Base-by-base conservation (phyloP, 2,329 filamentous ascomycete species). In the Cephalotrichum gorgonifer region DNA sequence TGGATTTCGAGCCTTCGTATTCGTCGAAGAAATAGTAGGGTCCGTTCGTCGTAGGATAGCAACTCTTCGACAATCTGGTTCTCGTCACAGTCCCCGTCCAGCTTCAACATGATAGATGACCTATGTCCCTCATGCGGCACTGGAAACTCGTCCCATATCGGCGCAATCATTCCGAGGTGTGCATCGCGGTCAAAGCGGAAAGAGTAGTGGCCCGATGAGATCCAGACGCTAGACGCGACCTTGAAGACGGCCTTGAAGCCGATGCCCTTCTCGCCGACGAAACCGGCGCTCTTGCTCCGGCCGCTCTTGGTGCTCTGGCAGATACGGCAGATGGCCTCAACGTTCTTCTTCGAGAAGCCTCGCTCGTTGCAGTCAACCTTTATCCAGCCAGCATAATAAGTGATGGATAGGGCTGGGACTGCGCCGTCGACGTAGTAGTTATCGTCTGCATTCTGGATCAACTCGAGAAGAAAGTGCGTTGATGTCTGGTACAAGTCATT, bases 361-460 rank as follows among this genome's bases (percentile, higher is more conserved):
- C 51, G 31, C 52, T 65, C 65, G 50, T 68, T 68, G 51, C 61
- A 65, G 38, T 62, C 64, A 15, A 66, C 55, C 4, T 56, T 54
- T 17, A 69, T 22, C 30, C 20, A 23, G n/a, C 30, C 31, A 7
- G 17, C 12, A 14, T n/a, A 35, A 22, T 46, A 46, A 6, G 30
- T 25, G 30, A 46, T 46, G 51, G 43, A 33, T 25, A 57, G 50
- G 50, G 44, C n/a, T 12, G 30, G 30, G n/a, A 23, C 12, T 3
- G 28, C 52, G 15, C 22, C 50, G 14, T 38, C 43, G 6, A 9
- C 23, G 50, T 66, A 68, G 7, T n/a, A 50, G 52, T 67, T 68
- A 53, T 69, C 67, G 44, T 70, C 66, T 5, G 65, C 67, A 54
- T 70, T 70, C 44, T 69, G 67, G 28, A 70, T 61, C 1, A 70